Percentiles rank a stretch among this genome's conserved stretches.
These are phyloP conservation scores for Hortiboletus campestris DNA, from an alignment of 768 basidiomycete genomes.

Conservation along the genomic window DNA sequence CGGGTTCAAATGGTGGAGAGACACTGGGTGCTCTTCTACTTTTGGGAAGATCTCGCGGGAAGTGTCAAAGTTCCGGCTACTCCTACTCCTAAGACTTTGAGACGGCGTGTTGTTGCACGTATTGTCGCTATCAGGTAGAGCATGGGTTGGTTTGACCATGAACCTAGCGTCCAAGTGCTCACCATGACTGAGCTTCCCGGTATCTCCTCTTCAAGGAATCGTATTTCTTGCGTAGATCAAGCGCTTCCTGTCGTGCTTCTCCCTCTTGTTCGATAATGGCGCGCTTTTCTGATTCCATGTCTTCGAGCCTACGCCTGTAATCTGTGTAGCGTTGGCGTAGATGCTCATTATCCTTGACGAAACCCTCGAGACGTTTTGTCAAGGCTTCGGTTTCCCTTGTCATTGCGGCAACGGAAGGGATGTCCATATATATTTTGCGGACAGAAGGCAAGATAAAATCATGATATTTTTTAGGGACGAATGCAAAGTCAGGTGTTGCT, in stretches of 20 bases:
- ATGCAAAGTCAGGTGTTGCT: conserved; percentile 48
- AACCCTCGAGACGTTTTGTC: conserved; percentile 37
- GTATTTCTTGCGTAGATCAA: conserved; percentile 38
- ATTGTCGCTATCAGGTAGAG: conserved; percentile 4
- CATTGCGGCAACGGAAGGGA: conserved; percentile 23
- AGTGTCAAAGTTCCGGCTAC: conserved; percentile 11
- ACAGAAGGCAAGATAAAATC: conserved; percentile 56
- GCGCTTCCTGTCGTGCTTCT: conserved; percentile 38
- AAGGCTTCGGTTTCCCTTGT: conserved; percentile 37
- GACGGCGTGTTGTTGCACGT: not conserved
- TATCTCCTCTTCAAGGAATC: conserved; percentile 29
- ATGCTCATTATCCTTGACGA: conserved; percentile 41
- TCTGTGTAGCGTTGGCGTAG: conserved; percentile 45
- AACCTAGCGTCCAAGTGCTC: not conserved
- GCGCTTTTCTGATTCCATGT: conserved; percentile 33
- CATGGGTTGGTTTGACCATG: not conserved
- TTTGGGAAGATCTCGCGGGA: conserved; percentile 18
- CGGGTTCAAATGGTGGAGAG: conserved; percentile 11
- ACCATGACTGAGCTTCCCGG: conserved; percentile 14
- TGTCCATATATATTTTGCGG: conserved; percentile 53
- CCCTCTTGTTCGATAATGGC: conserved; percentile 29
- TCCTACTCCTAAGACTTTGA: conserved; percentile 4
- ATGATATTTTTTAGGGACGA: conserved; percentile 58
- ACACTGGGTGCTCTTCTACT: conserved; percentile 18
- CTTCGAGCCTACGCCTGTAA: conserved; percentile 34